A percentile compares a stretch with the other conserved stretches of the same genome.
Conservation (phyloP, 768 basidiomycete species). For the Boletellus sp. region DNA sequence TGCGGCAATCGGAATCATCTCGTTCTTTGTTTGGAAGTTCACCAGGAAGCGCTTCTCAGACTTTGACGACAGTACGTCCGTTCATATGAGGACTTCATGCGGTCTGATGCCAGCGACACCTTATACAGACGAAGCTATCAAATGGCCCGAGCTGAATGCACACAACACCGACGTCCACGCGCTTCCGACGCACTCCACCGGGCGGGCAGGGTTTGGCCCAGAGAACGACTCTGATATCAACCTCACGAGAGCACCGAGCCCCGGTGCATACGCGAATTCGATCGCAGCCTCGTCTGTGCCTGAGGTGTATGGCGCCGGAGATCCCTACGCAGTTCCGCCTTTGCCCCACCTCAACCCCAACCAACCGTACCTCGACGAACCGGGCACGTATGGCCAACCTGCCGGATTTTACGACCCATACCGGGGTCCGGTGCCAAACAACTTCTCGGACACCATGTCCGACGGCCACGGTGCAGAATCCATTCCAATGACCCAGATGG, state of each 20-base stretch:
- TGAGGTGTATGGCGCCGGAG: slow-evolving; percentile 39
- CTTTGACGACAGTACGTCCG: slow-evolving; percentile 73
- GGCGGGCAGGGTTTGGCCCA: slow-evolving; percentile 58
- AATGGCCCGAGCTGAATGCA: slow-evolving; percentile 84
- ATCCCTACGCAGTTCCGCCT: slow-evolving; percentile 83
- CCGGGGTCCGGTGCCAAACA: slow-evolving; percentile 65
- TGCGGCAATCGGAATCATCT: slow-evolving; percentile 64
- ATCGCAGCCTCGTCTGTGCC: slow-evolving; percentile 43
- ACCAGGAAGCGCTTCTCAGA: slow-evolving; percentile 71
- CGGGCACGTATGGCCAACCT: slow-evolving; percentile 36
- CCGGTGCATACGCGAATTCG: slow-evolving; percentile 44
- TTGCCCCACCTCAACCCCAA: slow-evolving; percentile 78
- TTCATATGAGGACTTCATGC: slow-evolving; percentile 12
- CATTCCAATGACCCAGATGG: slow-evolving; percentile 74
- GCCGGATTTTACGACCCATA: slow-evolving; percentile 76
- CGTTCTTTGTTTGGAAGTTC: slow-evolving; percentile 84
- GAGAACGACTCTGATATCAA: slow-evolving; percentile 61
- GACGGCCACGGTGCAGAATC: slow-evolving; percentile 46
- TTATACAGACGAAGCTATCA: slow-evolving; percentile 71
- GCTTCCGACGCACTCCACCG: slow-evolving; percentile 66
- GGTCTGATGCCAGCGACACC: neutral
- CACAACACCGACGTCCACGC: slow-evolving; percentile 58
- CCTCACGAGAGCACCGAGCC: slow-evolving; percentile 49
- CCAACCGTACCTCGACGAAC: slow-evolving; percentile 74
- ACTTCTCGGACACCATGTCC: slow-evolving; percentile 45